Conservation (phyloP, 1,284 basidiomycete species). For the Boletus semigastroideus region DNA sequence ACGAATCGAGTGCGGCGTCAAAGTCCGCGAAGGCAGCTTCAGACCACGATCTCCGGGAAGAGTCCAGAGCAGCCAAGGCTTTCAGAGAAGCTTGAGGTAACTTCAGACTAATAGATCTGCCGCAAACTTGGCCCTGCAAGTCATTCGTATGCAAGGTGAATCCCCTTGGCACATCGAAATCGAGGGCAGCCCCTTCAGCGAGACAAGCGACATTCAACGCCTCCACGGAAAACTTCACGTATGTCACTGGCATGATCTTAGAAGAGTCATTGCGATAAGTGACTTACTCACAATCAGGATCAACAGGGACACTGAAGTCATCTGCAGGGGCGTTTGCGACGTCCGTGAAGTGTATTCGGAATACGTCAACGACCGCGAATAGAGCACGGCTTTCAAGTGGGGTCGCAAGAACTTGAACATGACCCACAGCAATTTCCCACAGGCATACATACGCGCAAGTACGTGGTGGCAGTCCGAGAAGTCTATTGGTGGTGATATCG, state of each 20-base stretch:
- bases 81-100: conserved; percentile 50
- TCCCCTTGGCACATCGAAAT: conserved; percentile 59
- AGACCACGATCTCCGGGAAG: conserved; percentile 56
- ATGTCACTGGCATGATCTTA: conserved; percentile 30
- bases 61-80: conserved; percentile 43
- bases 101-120: conserved; percentile 56
- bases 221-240: conserved; percentile 61
- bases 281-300: conserved; percentile 69
- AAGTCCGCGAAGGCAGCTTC: conserved; percentile 59
- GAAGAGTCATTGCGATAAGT: not conserved
- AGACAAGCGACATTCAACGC: conserved; percentile 56
- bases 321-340: conserved; percentile 76
- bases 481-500: conserved; percentile 76
- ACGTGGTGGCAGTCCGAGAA: conserved; percentile 86
- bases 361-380: conserved; percentile 52
- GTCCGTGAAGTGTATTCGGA: conserved; percentile 74
- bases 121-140: conserved; percentile 62
- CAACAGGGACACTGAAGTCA: conserved; percentile 60
- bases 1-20: conserved; percentile 68
- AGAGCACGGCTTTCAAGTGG: conserved; percentile 57
- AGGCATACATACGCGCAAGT: conserved; percentile 86
- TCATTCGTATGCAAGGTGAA: conserved; percentile 72
- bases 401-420: conserved; percentile 58
- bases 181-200: conserved; percentile 51
- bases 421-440: conserved; percentile 79